phyloP scores from a whole-genome alignment of 805 yeast species.

The Teunomyces pallodes region DNA sequence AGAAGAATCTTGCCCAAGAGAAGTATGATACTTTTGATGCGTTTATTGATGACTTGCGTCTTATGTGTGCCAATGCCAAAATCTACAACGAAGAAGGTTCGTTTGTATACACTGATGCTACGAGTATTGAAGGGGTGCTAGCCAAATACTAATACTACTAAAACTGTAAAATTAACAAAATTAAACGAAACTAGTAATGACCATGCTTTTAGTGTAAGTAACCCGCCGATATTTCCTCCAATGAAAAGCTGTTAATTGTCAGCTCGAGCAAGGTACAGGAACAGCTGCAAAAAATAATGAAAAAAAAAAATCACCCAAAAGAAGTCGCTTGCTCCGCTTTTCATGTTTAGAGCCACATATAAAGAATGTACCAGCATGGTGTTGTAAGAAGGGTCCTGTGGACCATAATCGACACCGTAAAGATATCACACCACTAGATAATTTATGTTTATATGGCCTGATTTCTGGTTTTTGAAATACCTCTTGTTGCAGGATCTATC shows the following conservation, averaged over 20 bases:
- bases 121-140: conserved; percentile 38
- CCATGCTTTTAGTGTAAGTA: neutral
- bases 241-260: conserved; percentile 10
- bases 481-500: no score
- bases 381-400: no score
- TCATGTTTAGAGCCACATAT: neutral
- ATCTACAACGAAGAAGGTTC: conserved; percentile 72
- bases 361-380: no score
- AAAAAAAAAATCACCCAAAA: neutral
- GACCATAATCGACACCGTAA: no score
- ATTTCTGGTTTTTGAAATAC: neutral
- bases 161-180: neutral
- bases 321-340: neutral
- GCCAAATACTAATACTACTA: conserved; percentile 6
- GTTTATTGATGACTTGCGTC: conserved; percentile 58
- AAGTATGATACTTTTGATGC: conserved; percentile 39
- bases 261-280: neutral
- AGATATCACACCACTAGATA: no score
- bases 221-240: neutral
- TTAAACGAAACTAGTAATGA: neutral
- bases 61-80: conserved; percentile 69
- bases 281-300: neutral
- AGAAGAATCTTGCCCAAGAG: conserved; percentile 45
- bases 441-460: neutral
- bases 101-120: conserved; percentile 60